Base-by-base conservation (phyloP, 805 yeast species). In the Saccharomycopsis olivae region DNA sequence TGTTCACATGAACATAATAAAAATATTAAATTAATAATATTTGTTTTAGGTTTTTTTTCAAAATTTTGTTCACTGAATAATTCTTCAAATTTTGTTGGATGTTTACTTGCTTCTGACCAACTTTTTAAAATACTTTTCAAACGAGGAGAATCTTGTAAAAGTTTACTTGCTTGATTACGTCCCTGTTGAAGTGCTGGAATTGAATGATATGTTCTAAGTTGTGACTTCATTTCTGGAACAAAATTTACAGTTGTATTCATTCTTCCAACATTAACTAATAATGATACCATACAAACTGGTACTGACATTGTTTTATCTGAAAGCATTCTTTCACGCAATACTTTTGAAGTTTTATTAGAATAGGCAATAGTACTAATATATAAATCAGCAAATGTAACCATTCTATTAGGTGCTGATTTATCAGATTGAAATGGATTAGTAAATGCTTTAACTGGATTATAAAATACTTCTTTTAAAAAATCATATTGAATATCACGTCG, bases 221-320 rank as follows among this genome's bases (percentile, higher is more conserved):
- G 89, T 0, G 95, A 85, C 51, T 86, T 79, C 97, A 89, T 89
- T 53, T 87, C 96, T 17, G 94, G 85, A 41, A 86, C 95, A 55
- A 89, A 82, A 60, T 89, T 89, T 38, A 89, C 78, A 2, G 97
- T 89, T 2, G 98, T 89, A 62, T 89, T 89, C 76, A 89, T 75
- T 47, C 96, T 68, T 8, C 97, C 97, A 40, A 88, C 75, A 54
- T 89, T 89, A 14, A 89, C 96, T 45, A 89, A 65, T 29, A 89
- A 60, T 48, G 95, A 86, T 27, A 86, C 78, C 68, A 85, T 75
- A 40, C 85, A 80, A 16, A 84, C 83, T 14, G 85, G 74, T 29
- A 75, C 64, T 1, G 85, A 82, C 59, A 71, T 67, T 31, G 72
- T 71, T 46, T 67, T 69, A 46, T 80, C 85, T 41, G 64, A 61